Percentiles rank a stretch among this genome's conserved stretches.
Evolutionary conservation across 805 yeast genomes (phyloP).

Genomic region (Pichia sporocuriosa): DNA sequence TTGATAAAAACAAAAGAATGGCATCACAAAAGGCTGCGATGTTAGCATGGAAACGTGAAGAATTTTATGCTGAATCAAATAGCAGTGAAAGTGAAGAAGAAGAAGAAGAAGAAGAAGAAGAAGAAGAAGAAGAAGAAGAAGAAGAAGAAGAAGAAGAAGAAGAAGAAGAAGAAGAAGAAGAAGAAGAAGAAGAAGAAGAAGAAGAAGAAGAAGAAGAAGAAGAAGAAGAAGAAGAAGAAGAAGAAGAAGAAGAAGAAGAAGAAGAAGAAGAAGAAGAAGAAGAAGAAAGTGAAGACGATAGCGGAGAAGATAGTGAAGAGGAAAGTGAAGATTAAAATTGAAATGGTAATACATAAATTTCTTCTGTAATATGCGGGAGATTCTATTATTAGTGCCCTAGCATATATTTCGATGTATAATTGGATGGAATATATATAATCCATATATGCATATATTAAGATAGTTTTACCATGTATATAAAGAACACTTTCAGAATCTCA

Average conservation of each 20-base stretch:
- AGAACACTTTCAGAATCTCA: too few species aligned
- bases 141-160: slow-evolving; percentile 6
- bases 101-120: background rate
- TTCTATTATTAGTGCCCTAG: too few species aligned
- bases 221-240: slow-evolving; percentile 1
- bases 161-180: slow-evolving; percentile 6
- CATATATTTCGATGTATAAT: too few species aligned
- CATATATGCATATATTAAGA: too few species aligned
- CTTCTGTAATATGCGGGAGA: too few species aligned
- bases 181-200: slow-evolving; percentile 1
- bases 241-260: slow-evolving; percentile 1
- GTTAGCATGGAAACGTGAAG: slow-evolving; percentile 14
- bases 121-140: background rate
- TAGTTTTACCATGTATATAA: too few species aligned
- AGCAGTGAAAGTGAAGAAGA: background rate
- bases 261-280: background rate
- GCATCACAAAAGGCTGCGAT: slow-evolving; percentile 19
- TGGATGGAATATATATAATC: too few species aligned
- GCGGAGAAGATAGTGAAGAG: background rate
- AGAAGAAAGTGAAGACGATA: background rate
- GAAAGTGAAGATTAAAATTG: background rate
- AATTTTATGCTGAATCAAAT: slow-evolving; percentile 5
- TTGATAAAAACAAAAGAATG: slow-evolving; percentile 11
- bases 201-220: background rate
- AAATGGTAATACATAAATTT: too few species aligned